phyloP scores from a whole-genome alignment of 345 rosid genomes.

The Gossypium herbaceum region DNA sequence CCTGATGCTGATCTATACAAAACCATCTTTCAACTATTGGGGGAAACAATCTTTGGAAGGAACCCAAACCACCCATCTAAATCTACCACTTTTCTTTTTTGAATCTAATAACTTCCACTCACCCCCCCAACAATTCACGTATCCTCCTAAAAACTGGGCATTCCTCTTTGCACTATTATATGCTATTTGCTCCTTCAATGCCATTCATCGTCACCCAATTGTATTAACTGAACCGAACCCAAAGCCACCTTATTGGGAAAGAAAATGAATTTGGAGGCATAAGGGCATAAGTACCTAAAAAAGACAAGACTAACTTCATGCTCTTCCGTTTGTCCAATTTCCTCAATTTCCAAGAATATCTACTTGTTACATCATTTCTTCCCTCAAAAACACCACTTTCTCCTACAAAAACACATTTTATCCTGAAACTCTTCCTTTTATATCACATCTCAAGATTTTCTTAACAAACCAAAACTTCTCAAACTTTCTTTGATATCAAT shows the following conservation, averaged over 20 bases:
- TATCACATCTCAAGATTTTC: neutral
- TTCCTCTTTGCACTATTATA: neutral
- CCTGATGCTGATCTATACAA: neutral
- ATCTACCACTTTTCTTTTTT: neutral
- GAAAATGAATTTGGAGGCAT: conserved; percentile 11
- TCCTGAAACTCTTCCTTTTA: conserved; percentile 13
- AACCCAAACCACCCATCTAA: neutral
- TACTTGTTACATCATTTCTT: conserved; percentile 16
- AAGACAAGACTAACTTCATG: conserved; percentile 15
- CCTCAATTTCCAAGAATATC: conserved; percentile 16
- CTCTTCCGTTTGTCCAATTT: conserved; percentile 24
- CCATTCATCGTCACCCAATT: conserved; percentile 11
- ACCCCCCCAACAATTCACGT: neutral
- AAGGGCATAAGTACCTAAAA: conserved; percentile 2
- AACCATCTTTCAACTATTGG: neutral
- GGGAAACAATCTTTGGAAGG: neutral
- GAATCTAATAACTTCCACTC: neutral
- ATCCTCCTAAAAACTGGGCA: conserved; percentile 6
- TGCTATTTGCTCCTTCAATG: conserved; percentile 3
- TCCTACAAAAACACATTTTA: conserved; percentile 26
- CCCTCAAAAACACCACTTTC: conserved; percentile 19
- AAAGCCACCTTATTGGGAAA: conserved; percentile 21
- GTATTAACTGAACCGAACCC: conserved; percentile 8
- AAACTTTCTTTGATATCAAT: conserved; percentile 16
- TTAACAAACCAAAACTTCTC: conserved; percentile 22